Evolutionary conservation across 257 asterid genomes (phyloP).

Genomic region (Hygrophila difformis): DNA sequence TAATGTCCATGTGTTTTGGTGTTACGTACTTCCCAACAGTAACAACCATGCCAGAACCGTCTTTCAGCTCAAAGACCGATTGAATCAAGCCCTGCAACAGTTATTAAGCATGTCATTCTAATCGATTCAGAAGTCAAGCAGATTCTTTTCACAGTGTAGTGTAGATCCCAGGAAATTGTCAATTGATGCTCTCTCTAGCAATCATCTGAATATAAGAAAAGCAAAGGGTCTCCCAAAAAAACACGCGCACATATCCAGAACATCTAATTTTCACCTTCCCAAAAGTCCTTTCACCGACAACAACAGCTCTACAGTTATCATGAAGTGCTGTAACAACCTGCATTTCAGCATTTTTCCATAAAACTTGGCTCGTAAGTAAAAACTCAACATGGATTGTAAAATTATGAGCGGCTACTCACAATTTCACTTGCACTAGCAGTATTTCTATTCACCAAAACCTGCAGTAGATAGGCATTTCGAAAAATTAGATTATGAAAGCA

Average conservation of each 20-base stretch:
- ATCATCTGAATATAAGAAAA: no score
- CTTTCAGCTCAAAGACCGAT: slow-evolving; percentile 90
- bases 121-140: no score
- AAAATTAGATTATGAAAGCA: no score
- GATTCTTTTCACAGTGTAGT: slow-evolving; percentile 6
- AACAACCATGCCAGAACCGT: slow-evolving; percentile 93
- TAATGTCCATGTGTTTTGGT: slow-evolving; percentile 78
- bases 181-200: no score
- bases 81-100: slow-evolving; percentile 81
- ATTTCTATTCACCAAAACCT: slow-evolving; percentile 92
- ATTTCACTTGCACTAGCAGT: slow-evolving; percentile 99
- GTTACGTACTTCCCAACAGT: slow-evolving; percentile 95
- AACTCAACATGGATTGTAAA: no score
- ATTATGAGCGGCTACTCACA: no score
- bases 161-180: not conserved
- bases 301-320: slow-evolving; percentile 95
- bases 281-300: slow-evolving; percentile 92
- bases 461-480: slow-evolving; percentile 24
- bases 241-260: no score
- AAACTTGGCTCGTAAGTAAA: slow-evolving; percentile 15
- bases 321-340: slow-evolving; percentile 99
- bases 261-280: slow-evolving; percentile 65
- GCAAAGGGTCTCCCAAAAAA: no score
- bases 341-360: not conserved
- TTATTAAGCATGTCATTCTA: not conserved